phyloP scores from a whole-genome alignment of 805 yeast genomes.

The Candida hungchunana region DNA sequence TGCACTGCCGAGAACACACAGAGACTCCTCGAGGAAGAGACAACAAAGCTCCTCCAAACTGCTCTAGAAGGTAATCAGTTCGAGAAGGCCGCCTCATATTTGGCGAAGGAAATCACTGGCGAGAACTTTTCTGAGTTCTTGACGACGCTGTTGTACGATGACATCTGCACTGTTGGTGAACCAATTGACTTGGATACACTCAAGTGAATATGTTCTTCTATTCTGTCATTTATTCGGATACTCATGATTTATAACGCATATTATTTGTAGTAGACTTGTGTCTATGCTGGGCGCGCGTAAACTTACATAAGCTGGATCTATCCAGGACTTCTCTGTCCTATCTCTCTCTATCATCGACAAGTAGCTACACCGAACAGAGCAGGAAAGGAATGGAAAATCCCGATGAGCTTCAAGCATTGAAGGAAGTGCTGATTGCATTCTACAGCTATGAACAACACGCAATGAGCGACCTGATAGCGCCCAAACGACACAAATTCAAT shows the following conservation, averaged over 20 bases:
- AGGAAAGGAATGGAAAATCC: constrained; percentile 14
- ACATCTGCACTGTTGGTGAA: constrained; percentile 34
- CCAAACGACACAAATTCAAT: constrained; percentile 31
- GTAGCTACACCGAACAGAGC: no score
- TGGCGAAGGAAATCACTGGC: constrained; percentile 68
- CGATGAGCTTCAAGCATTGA: constrained; percentile 13
- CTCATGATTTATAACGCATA: no score
- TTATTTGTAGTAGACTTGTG: no score
- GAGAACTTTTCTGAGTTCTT: constrained; percentile 71
- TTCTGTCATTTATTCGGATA: no score
- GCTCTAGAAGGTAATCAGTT: constrained; percentile 52
- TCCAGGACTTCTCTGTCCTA: no score
- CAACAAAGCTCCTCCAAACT: constrained; percentile 46
- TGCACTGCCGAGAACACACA: constrained; percentile 58
- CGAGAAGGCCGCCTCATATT: constrained; percentile 61
- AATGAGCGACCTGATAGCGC: constrained; percentile 26
- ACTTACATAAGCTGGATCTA: no score
- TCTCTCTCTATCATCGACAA: no score
- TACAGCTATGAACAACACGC: constrained; percentile 34
- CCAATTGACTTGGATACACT: constrained; percentile 25
- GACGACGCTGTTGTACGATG: constrained; percentile 71
- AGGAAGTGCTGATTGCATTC: constrained; percentile 23
- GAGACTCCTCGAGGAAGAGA: constrained; percentile 58
- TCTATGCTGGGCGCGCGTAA: no score
- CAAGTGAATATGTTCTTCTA: constrained; percentile 10